phyloP scores from a whole-genome alignment of 148 eudicot genomes.

The Spergularia marina region DNA sequence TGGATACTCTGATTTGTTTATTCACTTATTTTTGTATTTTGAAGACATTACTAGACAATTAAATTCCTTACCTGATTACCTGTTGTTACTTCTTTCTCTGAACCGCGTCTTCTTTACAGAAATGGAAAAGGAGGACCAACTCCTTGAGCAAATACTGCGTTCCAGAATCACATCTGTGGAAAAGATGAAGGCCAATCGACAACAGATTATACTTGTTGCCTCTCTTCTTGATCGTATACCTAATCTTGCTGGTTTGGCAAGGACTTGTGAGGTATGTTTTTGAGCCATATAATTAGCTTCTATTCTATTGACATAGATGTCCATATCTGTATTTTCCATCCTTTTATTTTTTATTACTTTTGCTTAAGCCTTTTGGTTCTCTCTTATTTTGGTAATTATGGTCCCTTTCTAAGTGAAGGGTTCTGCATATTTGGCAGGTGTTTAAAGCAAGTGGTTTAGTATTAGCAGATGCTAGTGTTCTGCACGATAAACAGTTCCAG shows the following conservation, averaged over 20 bases:
- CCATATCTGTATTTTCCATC: constrained; percentile 1
- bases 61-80: not conserved
- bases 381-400: not conserved
- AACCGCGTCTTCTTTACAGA: constrained; percentile 39
- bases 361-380: not conserved
- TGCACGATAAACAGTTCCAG: constrained; percentile 92
- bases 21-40: not conserved
- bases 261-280: constrained; percentile 87
- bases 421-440: constrained; percentile 44
- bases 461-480: constrained; percentile 63
- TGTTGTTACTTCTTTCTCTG: not conserved
- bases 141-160: constrained; percentile 64
- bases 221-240: constrained; percentile 96
- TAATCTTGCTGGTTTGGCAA: constrained; percentile 95
- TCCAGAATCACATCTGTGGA: constrained; percentile 56
- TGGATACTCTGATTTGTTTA: not conserved
- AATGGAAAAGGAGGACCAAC: constrained; percentile 83
- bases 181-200: constrained; percentile 66
- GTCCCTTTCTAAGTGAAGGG: constrained; percentile 1
- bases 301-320: not conserved
- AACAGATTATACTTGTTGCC: constrained; percentile 76
- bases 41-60: not conserved
- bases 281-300: constrained; percentile 1
- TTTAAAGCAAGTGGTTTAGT: constrained; percentile 82
- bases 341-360: not conserved